Evolutionary conservation across 768 basidiomycete genomes (phyloP).

Genomic region (Agaricus subrufescens): DNA sequence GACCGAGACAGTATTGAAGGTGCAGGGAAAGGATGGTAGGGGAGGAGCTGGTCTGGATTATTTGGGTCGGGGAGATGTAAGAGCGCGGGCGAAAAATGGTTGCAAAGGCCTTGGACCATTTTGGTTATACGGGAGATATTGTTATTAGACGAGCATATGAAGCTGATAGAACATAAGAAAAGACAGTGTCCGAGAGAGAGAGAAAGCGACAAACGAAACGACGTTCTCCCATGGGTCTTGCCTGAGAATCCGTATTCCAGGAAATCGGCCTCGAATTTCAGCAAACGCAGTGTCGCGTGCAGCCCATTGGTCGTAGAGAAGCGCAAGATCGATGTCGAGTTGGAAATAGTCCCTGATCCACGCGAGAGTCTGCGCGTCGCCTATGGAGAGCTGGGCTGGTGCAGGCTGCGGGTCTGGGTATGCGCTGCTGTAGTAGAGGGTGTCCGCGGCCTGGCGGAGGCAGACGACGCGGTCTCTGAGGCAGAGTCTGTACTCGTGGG

Average conservation of each 20-base stretch:
- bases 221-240: slow-evolving; percentile 98
- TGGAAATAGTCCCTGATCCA: slow-evolving; percentile 91
- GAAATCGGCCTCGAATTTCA: slow-evolving; percentile 54
- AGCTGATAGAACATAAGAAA: slow-evolving; percentile 40
- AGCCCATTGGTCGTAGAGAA: slow-evolving; percentile 76
- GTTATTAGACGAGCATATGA: slow-evolving; percentile 97
- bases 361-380: slow-evolving; percentile 59
- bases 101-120: slow-evolving; percentile 84
- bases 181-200: background rate
- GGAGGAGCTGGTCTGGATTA: slow-evolving; percentile 19
- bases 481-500: slow-evolving; percentile 71
- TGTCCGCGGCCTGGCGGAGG: slow-evolving; percentile 65
- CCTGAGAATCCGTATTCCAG: slow-evolving; percentile 81
- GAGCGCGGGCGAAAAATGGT: slow-evolving; percentile 67
- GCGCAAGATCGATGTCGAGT: slow-evolving; percentile 65
- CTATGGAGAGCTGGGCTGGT: slow-evolving; percentile 25
- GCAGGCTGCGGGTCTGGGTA: slow-evolving; percentile 46
- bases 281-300: slow-evolving; percentile 71
- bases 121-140: slow-evolving; percentile 92
- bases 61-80: slow-evolving; percentile 40
- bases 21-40: slow-evolving; percentile 82
- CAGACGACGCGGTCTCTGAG: slow-evolving; percentile 82
- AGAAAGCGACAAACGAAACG: slow-evolving; percentile 62
- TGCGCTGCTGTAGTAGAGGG: slow-evolving; percentile 66
- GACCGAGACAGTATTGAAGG: slow-evolving; percentile 63